Evolutionary conservation across 2,329 filamentous ascomycete species (phyloP).

Genomic region (Penicillium verrucosum): DNA sequence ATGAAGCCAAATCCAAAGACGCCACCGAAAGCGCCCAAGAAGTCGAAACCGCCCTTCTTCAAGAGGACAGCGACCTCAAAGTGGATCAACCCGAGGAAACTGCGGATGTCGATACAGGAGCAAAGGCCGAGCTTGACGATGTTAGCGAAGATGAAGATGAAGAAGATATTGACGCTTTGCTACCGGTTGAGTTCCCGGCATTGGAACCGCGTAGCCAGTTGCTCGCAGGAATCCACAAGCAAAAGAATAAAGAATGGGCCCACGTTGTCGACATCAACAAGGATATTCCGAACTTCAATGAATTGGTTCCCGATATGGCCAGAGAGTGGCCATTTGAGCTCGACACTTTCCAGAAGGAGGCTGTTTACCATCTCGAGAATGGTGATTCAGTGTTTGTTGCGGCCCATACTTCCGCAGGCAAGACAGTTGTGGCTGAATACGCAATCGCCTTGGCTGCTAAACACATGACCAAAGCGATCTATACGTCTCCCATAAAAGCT

Average conservation of each 20-base stretch:
- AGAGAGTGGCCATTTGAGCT: conserved; percentile 95
- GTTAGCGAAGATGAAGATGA: conserved; percentile 30
- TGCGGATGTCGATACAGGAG: conserved; percentile 32
- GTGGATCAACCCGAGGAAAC: conserved; percentile 53
- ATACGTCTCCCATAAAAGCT: conserved; percentile 97
- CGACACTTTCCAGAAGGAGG: conserved; percentile 97
- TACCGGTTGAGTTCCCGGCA: conserved; percentile 91
- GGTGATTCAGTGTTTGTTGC: conserved; percentile 98
- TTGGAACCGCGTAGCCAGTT: conserved; percentile 79
- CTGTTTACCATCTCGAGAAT: conserved; percentile 92
- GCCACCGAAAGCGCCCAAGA: conserved; percentile 62
- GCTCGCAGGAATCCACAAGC: conserved; percentile 66
- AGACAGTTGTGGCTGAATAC: conserved; percentile 97
- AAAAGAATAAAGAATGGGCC: conserved; percentile 84
- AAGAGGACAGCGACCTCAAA: conserved; percentile 40
- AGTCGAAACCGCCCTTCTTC: conserved; percentile 61
- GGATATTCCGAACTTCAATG: conserved; percentile 88
- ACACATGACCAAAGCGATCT: conserved; percentile 99
- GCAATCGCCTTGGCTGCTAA: conserved; percentile 94
- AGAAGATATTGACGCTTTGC: conserved; percentile 73
- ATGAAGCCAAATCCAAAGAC: conserved; percentile 55
- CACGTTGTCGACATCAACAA: conserved; percentile 97
- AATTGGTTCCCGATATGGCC: conserved; percentile 94
- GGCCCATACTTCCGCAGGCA: conserved; percentile 94
- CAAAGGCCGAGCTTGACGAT: conserved; percentile 28